phyloP scores from a whole-genome alignment of 2,329 filamentous ascomycete species.

The Fusarium algeriense region DNA sequence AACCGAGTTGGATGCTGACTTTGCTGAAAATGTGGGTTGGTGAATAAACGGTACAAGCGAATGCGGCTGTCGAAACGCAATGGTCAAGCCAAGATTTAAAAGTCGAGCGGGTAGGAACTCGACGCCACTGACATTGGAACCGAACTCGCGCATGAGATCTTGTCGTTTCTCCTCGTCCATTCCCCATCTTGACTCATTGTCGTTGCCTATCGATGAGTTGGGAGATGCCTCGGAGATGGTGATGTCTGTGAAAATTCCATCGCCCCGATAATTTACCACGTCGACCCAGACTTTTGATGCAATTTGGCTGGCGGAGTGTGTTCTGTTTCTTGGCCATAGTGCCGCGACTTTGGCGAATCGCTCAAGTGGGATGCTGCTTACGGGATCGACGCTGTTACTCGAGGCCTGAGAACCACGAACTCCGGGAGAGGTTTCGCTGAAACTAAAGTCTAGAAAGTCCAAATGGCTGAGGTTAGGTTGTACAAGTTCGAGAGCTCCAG shows the following conservation, averaged over 20 bases:
- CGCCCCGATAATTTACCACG: not conserved
- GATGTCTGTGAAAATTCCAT: not conserved
- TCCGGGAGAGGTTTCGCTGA: fast-evolving
- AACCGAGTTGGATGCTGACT: not conserved
- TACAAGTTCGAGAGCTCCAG: fast-evolving
- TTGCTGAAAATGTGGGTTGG: conserved; percentile 10
- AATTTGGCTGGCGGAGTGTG: not conserved
- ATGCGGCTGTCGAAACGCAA: conserved; percentile 13
- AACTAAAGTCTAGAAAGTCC: not conserved
- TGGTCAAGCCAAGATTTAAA: conserved; percentile 8
- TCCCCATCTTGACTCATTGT: conserved; percentile 2
- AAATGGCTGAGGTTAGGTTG: not conserved
- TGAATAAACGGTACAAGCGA: conserved; percentile 11
- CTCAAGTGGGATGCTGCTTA: not conserved
- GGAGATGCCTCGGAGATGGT: not conserved
- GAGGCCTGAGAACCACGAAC: not conserved
- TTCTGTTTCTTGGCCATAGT: not conserved
- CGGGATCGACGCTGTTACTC: not conserved
- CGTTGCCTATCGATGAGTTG: not conserved
- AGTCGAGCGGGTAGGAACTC: not conserved
- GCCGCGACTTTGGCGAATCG: not conserved
- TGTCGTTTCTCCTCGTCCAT: not conserved
- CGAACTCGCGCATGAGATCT: not conserved
- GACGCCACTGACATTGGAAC: fast-evolving
- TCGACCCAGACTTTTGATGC: not conserved